Evolutionary conservation across 2,329 filamentous ascomycete species (phyloP), one percentile per base, ranked within the genome.

Genomic region (Calonectria pteridis): DNA sequence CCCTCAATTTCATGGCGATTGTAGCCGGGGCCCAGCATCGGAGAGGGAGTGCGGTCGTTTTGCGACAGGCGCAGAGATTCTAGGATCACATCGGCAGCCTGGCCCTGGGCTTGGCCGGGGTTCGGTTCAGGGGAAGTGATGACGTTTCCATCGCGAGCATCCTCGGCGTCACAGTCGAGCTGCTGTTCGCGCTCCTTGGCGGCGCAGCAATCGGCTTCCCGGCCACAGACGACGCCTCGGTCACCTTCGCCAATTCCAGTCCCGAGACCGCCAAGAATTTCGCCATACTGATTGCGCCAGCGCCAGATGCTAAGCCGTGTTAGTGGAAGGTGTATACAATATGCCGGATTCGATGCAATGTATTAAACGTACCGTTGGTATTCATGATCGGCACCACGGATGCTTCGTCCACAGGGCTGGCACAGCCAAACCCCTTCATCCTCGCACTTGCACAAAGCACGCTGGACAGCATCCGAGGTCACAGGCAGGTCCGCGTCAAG

Each of bases 231-330:
- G 18, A 98, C 95, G 35, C 95, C 96, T 78, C 96, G 93, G 80
- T 95, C 93, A 37, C 95, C 95, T 78, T 98, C 95, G 53, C 95
- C 95, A 35, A 98, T 95, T 6, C 96, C 96, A 0, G 94, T 96
- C 29, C 95, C 95, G 0, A 97, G 88, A 3, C 95, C 94, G 26
- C 92, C 93, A 3, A 96, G 93, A 0, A 95, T 92, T 77, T 95
- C 94, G 20, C 93, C 93, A 83, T 98, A 98, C 29, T 95, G 92
- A 50, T 91, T 94, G 65, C 96, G 93, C 96, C 96, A 98, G 75
- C 92, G 94, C 95, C 96, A 98, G 69, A 96, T 94, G 5, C 90
- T 92, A 72, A 62, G 26, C 9, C 18, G n/a, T n/a, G 50, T 81
- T 23, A 81, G 73, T 62, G n/a, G 31, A 14, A 6, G 11, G 29